Base-by-base conservation (phyloP, 805 yeast genomes). In the Wickerhamiella sergipiensis region DNA sequence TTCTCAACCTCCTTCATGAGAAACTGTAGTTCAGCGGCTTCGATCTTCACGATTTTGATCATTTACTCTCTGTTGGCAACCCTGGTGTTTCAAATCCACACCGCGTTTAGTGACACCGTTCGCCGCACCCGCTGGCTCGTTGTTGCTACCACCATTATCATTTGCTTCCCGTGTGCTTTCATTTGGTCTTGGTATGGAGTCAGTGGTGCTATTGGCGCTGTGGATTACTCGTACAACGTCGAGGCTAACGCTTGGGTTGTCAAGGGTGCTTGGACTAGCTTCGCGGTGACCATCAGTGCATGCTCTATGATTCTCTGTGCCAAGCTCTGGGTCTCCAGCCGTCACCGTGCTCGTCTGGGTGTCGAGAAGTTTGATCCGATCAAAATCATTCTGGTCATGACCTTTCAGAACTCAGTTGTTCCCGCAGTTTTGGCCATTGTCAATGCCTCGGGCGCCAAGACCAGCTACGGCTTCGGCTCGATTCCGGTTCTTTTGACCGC, bases 311-410 rank as follows among this genome's bases (percentile, higher is more conserved):
- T 85, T 31, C 70, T 90, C 38, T 64, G 80, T 6, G 59, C 69
- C n/a, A 92, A 90, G 64, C 71, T 92, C 48, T 62, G 72, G 23
- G 50, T 76, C 45, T 95, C 95, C 0, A 75, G 86, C 23, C 73
- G 79, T 52, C 75, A 86, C 5, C 76, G 98, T 64, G 73, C 87
- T 50, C 76, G 69, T 54, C 64, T 89, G 47, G 98, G 98, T 0
- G 69, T 87, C 53, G 79, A 74, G 61, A 95, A 86, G 62, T 86
- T 89, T 61, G 89, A 83, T 55, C 79, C 85, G 23, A 78, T 85
- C 63, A 95, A 87, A 63, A 78, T 88, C 36, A 67, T 92, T 45
- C 67, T 86, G 52, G 82, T 89, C 50, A 85, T 85, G 90, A 70
- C 86, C 0, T 67, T 79, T 13, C 97, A 92, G 65, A 80, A 95